Evolutionary conservation across 495 filamentous ascomycete genomes (phyloP), one percentile per base, ranked within the genome.

Genomic region (Aspergillus homomorphus): DNA sequence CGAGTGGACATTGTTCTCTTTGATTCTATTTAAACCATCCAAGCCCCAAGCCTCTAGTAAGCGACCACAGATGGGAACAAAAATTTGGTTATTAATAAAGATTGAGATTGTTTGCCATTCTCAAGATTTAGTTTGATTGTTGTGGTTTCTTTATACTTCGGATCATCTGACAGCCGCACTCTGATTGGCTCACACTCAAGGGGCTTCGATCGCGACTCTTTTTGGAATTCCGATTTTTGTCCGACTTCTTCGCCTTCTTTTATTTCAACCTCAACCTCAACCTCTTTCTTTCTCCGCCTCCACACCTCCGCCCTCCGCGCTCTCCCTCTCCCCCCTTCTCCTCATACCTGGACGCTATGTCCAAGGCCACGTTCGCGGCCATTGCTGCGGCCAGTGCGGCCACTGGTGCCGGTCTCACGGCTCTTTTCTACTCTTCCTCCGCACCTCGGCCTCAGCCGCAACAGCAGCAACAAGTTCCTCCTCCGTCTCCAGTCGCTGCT

Each of bases 351-450:
- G 23, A 21, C 30, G 22, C 53, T 57, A 91, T 92, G 90, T 92
- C 91, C 23, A 96, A 96, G 74, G 80, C 85, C 24, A 96, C 92
- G 21, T 66, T 97, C 58, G 92, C 91, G 45, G 81, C 94, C 45
- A 89, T 96, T 63, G 94, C 92, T 43, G 92, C 89, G 49, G 88
- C 88, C 70, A 89, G 90, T 68, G 94, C 94, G 46, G 91, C 89
- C 69, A 87, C 91, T 42, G 94, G 93, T 20, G 92, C 92, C 51
- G 90, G 89, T 57, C 76, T 88, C 51, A 96, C 92, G 43, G 89
- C 87, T 26, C 80, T 91, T 18, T 80, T 96, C 71, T 90, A 84
- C 73, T 87, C 87, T n/a, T 61, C 68, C 80, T 15, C 65, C 67
- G 38, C 79, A 77, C 52, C 79, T 71, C 48, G 67, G 71, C 28